Base-by-base conservation (phyloP, 495 filamentous ascomycete species). In the Xylaria venustula region DNA sequence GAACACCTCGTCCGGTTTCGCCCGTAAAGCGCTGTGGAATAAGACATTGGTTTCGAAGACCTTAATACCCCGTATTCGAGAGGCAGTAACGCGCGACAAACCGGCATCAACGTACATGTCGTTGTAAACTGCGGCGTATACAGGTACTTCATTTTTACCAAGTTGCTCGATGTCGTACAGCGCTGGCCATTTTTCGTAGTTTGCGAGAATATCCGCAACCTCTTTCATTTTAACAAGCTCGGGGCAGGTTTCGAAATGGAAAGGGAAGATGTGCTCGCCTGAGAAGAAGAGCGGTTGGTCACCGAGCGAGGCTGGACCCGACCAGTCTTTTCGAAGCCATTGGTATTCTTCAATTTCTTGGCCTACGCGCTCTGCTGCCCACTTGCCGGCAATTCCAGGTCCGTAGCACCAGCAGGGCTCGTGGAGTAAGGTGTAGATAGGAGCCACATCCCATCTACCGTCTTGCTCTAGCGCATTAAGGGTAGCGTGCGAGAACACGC, bases 41-140 rank as follows among this genome's bases (percentile, higher is more conserved):
- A 96, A 81, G 17, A 78, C 76, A 69, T 96, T 97, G 58, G 92
- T 96, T 67, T 94, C 84, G 62, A 87, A 91, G 44, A 87, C 87
- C 75, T 92, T 91, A 64, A 83, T 88, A 0, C 87, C 87, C 69
- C 84, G 86, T 69, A 98, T 90, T 75, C 85, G 85, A 28, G 76
- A 71, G 12, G 90, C 92, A 25, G 93, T 94, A 62, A 86, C 87
- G 57, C 83, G 75, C 0, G 89, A 83, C 9, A 91, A 71, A 23
- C 87, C 87, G 62, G 82, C 90, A 63, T 93, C 87, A 30, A 98
- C 93, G 65, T 96, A 97, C 92, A 98, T 97, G 72, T 98, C 93
- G 57, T 97, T 90, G 59, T 87, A 98, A n/a, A 82, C 87, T 0
- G 90, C 90, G 6, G 91, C 87, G 64, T 95, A 97, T 0, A 97